A percentile compares a stretch with the other conserved stretches of the same genome.
phyloP scores from a whole-genome alignment of 2,329 filamentous ascomycete species.

The Dothidotthia symphoricarpi region DNA sequence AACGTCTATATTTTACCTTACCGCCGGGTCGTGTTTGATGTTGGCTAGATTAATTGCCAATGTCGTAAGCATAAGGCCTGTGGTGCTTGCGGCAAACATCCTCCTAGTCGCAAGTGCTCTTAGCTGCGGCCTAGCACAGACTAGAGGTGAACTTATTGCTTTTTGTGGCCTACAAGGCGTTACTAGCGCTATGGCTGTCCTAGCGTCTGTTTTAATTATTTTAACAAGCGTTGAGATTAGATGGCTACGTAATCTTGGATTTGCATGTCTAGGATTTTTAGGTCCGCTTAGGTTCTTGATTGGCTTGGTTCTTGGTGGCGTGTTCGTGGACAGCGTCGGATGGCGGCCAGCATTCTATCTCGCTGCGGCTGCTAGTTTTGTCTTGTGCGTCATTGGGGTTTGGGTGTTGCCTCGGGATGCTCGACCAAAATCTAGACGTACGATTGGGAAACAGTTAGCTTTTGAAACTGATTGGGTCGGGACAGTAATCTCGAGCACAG shows the following conservation, averaged over 20 bases:
- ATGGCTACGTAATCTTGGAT: constrained; percentile 34
- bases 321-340: constrained; percentile 49
- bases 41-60: constrained; percentile 53
- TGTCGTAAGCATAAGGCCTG: constrained; percentile 47
- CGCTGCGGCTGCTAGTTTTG: constrained; percentile 29
- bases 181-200: constrained; percentile 49
- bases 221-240: constrained; percentile 27
- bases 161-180: constrained; percentile 51
- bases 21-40: constrained; percentile 50
- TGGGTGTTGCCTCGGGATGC: constrained; percentile 28
- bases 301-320: constrained; percentile 52
- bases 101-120: constrained; percentile 46
- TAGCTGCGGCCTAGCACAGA: constrained; percentile 47
- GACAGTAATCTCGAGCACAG: constrained; percentile 23
- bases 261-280: constrained; percentile 46
- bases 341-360: constrained; percentile 53
- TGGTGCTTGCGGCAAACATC: constrained; percentile 47
- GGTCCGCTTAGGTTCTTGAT: constrained; percentile 53
- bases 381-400: constrained; percentile 36
- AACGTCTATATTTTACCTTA: constrained; percentile 40
- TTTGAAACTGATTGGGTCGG: constrained; percentile 34
- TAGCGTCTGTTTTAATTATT: constrained; percentile 50
- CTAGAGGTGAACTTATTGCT: constrained; percentile 45
- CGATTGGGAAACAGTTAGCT: constrained; percentile 13
- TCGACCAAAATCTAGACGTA: too few relatives aligned